These are phyloP conservation scores for Colletotrichum gloeosporioides DNA, from an alignment of 2,329 filamentous ascomycete species.

Conservation along the genomic window DNA sequence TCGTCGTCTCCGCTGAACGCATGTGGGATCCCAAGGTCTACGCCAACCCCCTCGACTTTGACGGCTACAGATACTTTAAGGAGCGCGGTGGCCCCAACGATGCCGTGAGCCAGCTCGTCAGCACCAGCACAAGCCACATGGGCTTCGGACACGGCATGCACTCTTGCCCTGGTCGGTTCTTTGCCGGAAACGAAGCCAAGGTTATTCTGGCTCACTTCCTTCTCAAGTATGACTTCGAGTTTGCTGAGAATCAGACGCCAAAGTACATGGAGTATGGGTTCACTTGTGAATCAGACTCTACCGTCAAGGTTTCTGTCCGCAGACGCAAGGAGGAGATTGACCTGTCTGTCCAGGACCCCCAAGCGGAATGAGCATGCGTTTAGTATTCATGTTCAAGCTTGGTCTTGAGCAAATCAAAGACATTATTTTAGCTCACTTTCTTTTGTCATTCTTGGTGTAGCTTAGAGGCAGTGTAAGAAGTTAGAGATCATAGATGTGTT, in stretches of 20 bases:
- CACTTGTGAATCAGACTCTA: background rate
- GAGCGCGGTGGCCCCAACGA: background rate
- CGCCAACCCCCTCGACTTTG: background rate
- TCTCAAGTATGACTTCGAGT: background rate
- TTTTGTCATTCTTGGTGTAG: background rate
- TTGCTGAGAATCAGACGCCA: background rate
- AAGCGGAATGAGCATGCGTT: background rate
- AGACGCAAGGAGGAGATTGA: background rate
- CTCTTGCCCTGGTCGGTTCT: conserved; percentile 2
- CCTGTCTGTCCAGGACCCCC: background rate
- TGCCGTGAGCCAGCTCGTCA: background rate
- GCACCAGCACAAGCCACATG: background rate
- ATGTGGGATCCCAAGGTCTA: background rate
- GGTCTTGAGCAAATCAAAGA: rapidly evolving
- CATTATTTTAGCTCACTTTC: background rate
- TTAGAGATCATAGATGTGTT: background rate
- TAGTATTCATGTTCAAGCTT: background rate
- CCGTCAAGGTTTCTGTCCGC: background rate
- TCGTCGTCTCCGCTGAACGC: background rate
- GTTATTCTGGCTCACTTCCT: background rate
- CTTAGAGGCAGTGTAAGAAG: background rate
- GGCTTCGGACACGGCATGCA: background rate
- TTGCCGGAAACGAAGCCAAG: background rate
- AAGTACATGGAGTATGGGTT: background rate
- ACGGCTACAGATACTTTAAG: background rate